phyloP scores from a whole-genome alignment of 495 filamentous ascomycete genomes.

The Penicillium lagena region DNA sequence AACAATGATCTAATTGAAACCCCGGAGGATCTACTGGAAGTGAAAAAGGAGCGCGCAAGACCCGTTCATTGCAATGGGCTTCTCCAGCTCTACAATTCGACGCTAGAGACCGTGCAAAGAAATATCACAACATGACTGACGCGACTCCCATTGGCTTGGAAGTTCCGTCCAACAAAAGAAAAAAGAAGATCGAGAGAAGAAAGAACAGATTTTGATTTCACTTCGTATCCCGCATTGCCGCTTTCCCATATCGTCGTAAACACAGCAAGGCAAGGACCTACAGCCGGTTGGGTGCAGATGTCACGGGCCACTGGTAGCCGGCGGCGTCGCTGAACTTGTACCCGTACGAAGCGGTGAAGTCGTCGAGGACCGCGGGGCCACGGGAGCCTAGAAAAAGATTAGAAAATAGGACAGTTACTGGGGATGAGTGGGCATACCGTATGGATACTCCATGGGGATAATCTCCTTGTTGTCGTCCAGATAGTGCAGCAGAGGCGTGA shows the following conservation, averaged over 20 bases:
- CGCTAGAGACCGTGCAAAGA: neutral
- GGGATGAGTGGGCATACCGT: slow-evolving; percentile 59
- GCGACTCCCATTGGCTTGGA: slow-evolving; percentile 9
- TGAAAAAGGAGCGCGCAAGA: neutral
- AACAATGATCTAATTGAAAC: no score
- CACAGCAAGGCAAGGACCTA: slow-evolving; percentile 25
- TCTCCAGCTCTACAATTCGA: slow-evolving; percentile 5
- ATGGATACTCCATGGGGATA: slow-evolving; percentile 99
- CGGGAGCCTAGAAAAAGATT: slow-evolving; percentile 64
- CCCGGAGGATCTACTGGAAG: neutral
- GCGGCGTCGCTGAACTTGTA: slow-evolving; percentile 98
- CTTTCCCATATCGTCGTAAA: slow-evolving; percentile 21
- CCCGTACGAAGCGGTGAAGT: slow-evolving; percentile 95
- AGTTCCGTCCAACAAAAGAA: slow-evolving; percentile 5
- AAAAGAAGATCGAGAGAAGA: slow-evolving; percentile 5
- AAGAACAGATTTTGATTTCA: slow-evolving; percentile 19
- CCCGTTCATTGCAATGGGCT: slow-evolving; percentile 10
- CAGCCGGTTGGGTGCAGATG: slow-evolving; percentile 65
- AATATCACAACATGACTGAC: slow-evolving; percentile 5
- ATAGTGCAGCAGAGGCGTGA: slow-evolving; percentile 95
- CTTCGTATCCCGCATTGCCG: slow-evolving; percentile 10
- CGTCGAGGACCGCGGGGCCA: slow-evolving; percentile 91
- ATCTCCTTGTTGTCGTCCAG: slow-evolving; percentile 99
- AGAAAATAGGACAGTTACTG: neutral
- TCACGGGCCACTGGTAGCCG: slow-evolving; percentile 87